Percentiles rank a stretch among this genome's conserved stretches.
Evolutionary conservation across 2,329 filamentous ascomycete species (phyloP).

Genomic region (Colletotrichum sansevieriae): DNA sequence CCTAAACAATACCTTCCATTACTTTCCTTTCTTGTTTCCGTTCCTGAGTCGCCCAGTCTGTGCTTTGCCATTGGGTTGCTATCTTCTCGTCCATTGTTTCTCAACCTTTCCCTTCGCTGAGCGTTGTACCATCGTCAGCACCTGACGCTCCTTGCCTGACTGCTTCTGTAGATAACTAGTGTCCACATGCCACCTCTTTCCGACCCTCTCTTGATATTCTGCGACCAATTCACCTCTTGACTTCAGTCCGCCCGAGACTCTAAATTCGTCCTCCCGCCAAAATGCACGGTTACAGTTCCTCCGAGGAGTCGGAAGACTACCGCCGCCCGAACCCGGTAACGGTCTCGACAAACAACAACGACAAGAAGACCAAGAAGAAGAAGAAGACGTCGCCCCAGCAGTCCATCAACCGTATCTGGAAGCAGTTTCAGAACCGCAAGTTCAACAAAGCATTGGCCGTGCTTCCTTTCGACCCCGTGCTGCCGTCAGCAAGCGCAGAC

Average conservation of each 20-base stretch:
- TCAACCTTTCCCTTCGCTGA: conserved; percentile 18
- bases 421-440: conserved; percentile 67
- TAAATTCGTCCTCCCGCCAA: conserved; percentile 10
- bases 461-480: conserved; percentile 73
- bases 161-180: conserved; percentile 14
- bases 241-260: neutral
- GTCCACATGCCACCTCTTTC: neutral
- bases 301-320: conserved; percentile 63
- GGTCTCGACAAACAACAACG: conserved; percentile 50
- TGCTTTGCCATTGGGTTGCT: conserved; percentile 9
- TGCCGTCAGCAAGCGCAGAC: conserved; percentile 62
- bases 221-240: conserved; percentile 7
- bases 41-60: conserved; percentile 30
- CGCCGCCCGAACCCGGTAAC: conserved; percentile 53
- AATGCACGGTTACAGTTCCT: conserved; percentile 64
- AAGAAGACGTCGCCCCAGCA: conserved; percentile 74
- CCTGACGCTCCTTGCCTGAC: neutral
- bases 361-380: conserved; percentile 69
- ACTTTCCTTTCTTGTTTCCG: conserved; percentile 8
- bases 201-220: neutral
- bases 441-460: conserved; percentile 76
- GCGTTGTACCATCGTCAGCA: conserved; percentile 6
- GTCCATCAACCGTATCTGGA: conserved; percentile 77
- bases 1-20: conserved; percentile 15
- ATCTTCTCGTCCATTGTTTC: neutral